Percentiles rank a stretch among this genome's conserved stretches.
These are phyloP conservation scores for Aspergillus unguis DNA, from an alignment of 2,329 filamentous ascomycete species.

Conservation along the genomic window DNA sequence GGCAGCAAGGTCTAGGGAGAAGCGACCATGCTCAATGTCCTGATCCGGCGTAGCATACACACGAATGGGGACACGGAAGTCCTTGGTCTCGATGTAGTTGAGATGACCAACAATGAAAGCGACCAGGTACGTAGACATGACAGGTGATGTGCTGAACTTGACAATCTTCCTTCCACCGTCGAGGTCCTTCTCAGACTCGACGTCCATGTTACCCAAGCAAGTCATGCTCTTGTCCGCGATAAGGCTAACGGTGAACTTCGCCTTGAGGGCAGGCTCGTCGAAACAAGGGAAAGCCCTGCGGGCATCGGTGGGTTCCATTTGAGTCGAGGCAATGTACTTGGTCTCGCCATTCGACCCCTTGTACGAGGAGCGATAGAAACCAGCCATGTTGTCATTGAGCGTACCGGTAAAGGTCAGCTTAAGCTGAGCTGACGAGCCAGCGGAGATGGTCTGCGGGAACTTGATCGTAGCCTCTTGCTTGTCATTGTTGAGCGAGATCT, in stretches of 20 bases:
- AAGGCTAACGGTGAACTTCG: constrained; percentile 85
- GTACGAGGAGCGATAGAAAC: constrained; percentile 95
- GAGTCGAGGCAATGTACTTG: constrained; percentile 81
- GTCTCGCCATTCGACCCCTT: constrained; percentile 75
- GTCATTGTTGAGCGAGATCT: constrained; percentile 70
- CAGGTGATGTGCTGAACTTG: constrained; percentile 85
- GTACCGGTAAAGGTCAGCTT: constrained; percentile 74
- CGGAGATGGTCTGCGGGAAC: constrained; percentile 69
- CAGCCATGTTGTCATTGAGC: constrained; percentile 93
- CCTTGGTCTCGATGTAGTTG: constrained; percentile 87
- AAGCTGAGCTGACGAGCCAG: constrained; percentile 73
- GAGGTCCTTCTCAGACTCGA: constrained; percentile 74
- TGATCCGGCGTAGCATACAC: constrained; percentile 92
- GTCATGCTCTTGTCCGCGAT: constrained; percentile 87
- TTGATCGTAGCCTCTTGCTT: constrained; percentile 78
- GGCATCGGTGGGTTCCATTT: constrained; percentile 96
- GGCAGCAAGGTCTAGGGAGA: constrained; percentile 85
- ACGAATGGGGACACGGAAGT: constrained; percentile 85
- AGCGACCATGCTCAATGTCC: constrained; percentile 84
- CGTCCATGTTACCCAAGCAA: constrained; percentile 96
- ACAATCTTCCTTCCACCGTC: constrained; percentile 73
- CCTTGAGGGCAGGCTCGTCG: constrained; percentile 91
- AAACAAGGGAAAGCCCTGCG: constrained; percentile 93
- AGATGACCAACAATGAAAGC: constrained; percentile 93
- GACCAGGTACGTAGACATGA: constrained; percentile 94